A percentile compares a stretch with the other conserved stretches of the same genome.
These are phyloP conservation scores for Thamnidium elegans DNA, from an alignment of 192 early-diverging fungal genomes.

Conservation along the genomic window DNA sequence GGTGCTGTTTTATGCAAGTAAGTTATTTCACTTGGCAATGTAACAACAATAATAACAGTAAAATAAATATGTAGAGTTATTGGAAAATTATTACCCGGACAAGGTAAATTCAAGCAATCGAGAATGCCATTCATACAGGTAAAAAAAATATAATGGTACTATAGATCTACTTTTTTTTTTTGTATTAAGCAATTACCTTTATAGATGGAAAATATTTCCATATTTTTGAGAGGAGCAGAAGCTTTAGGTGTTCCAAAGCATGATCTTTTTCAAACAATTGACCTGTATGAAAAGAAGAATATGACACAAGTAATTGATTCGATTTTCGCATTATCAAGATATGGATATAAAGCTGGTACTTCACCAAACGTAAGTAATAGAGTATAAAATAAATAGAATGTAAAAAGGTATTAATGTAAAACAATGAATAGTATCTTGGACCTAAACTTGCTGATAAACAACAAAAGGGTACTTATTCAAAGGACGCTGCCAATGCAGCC, in stretches of 20 bases:
- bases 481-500: constrained; percentile 56
- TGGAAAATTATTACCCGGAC: constrained; percentile 47
- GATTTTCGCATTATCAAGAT: constrained; percentile 69
- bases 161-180: neutral
- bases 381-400: neutral
- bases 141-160: constrained; percentile 13
- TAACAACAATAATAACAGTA: constrained; percentile 1
- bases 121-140: constrained; percentile 75
- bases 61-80: constrained; percentile 43
- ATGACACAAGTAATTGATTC: constrained; percentile 60
- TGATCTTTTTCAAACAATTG: constrained; percentile 81
- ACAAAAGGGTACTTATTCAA: constrained; percentile 58
- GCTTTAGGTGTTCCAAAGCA: constrained; percentile 66
- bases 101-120: constrained; percentile 59
- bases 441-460: constrained; percentile 72
- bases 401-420: neutral
- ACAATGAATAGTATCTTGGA: constrained; percentile 48
- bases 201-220: constrained; percentile 84
- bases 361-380: constrained; percentile 36
- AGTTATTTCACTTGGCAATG: constrained; percentile 3
- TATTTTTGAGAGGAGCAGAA: constrained; percentile 59
- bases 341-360: constrained; percentile 60
- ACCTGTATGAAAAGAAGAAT: constrained; percentile 78
- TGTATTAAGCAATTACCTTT: neutral
- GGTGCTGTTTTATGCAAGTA: constrained; percentile 77